Percentiles rank a stretch among this genome's conserved stretches.
phyloP scores from a whole-genome alignment of 306 rosid genomes.

The Trifolium subterraneum region DNA sequence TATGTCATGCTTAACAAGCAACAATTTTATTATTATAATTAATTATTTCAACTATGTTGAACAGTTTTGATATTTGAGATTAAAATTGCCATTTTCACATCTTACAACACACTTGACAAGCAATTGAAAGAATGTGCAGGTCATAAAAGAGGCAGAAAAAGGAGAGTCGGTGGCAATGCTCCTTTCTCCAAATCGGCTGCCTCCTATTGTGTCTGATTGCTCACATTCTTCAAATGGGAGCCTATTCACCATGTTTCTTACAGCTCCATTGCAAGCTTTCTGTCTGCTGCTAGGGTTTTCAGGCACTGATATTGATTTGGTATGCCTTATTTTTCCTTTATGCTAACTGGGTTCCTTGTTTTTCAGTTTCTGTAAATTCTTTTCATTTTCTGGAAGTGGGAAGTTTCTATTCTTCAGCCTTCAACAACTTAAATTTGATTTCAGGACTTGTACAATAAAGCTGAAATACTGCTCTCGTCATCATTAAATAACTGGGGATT shows the following conservation, averaged over 20 bases:
- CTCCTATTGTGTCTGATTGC: conserved; percentile 52
- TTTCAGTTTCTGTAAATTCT: background rate
- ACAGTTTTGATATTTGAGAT: conserved; percentile 4
- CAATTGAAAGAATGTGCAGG: conserved; percentile 53
- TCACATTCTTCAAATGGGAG: conserved; percentile 69
- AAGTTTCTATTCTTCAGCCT: conserved; percentile 34
- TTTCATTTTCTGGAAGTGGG: conserved; percentile 28
- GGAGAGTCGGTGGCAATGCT: conserved; percentile 95
- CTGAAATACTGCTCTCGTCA: conserved; percentile 71
- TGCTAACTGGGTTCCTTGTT: conserved; percentile 11
- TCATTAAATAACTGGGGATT: conserved; percentile 76
- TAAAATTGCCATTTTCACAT: conserved; percentile 13
- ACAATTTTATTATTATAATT: background rate
- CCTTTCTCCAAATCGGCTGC: conserved; percentile 69
- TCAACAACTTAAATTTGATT: conserved; percentile 38
- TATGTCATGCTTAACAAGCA: conserved; percentile 19
- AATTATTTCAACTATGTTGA: conserved; percentile 12
- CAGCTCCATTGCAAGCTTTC: conserved; percentile 92
- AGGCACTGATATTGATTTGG: conserved; percentile 76
- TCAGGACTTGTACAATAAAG: conserved; percentile 77
- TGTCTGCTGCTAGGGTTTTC: conserved; percentile 79
- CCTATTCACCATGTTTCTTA: conserved; percentile 87
- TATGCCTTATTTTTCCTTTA: conserved; percentile 38
- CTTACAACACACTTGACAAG: conserved; percentile 25
- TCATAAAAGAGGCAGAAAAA: conserved; percentile 70